Percentiles rank a stretch among this genome's conserved stretches.
Conservation (phyloP, 2,329 filamentous ascomycete genomes). For the Lasiodiplodia sp. region DNA sequence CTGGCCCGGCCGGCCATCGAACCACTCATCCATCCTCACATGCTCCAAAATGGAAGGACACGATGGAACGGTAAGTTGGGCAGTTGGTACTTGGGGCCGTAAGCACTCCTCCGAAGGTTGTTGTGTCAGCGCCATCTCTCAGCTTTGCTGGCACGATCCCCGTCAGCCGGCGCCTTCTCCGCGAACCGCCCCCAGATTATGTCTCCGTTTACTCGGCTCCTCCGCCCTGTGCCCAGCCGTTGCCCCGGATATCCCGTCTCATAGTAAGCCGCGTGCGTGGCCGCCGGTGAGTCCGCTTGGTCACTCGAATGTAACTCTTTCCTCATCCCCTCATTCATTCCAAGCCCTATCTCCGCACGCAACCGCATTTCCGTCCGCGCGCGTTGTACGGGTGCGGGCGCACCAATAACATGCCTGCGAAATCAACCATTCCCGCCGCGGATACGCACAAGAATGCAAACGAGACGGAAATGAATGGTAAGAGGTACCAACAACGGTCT, state of each 20-base stretch:
- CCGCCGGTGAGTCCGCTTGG: constrained; percentile 6
- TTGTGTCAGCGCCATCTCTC: constrained; percentile 23
- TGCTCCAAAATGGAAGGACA: constrained; percentile 25
- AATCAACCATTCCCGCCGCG: constrained; percentile 5
- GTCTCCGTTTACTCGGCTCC: constrained; percentile 25
- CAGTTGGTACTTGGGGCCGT: constrained; percentile 17
- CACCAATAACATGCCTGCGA: constrained; percentile 15
- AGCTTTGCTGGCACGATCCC: constrained; percentile 6
- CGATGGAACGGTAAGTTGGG: constrained; percentile 15
- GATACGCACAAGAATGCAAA: constrained; percentile 3
- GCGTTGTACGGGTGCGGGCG: constrained; percentile 20
- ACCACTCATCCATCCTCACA: neutral
- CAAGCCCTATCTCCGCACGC: constrained; percentile 5
- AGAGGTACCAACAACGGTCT: neutral
- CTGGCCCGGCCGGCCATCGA: neutral
- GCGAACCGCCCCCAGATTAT: constrained; percentile 23
- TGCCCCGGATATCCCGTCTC: constrained; percentile 7
- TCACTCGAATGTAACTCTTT: constrained; percentile 18
- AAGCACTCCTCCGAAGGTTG: constrained; percentile 9
- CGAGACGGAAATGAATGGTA: neutral
- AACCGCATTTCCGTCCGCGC: constrained; percentile 10
- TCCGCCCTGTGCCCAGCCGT: constrained; percentile 18
- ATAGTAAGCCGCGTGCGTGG: constrained; percentile 20
- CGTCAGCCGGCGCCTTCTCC: constrained; percentile 16
- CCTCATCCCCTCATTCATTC: constrained; percentile 2